Base-by-base conservation (phyloP, 495 filamentous ascomycete species). In the Lineolata rhizophorae region DNA sequence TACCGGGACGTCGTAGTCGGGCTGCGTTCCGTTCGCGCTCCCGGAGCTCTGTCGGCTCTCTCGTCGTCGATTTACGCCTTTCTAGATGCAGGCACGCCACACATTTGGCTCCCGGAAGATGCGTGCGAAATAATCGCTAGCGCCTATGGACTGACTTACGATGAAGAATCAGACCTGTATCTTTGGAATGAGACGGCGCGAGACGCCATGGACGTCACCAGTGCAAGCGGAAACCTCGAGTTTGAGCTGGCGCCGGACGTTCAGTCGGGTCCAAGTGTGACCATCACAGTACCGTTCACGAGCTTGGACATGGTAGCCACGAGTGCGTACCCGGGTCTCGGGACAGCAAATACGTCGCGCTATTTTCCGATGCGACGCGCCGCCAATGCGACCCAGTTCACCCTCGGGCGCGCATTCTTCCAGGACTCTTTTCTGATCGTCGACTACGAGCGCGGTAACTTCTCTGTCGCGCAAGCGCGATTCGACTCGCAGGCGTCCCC, bases 71-170 rank as follows among this genome's bases (percentile, higher is more conserved):
- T n/a, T n/a, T n/a, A n/a, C n/a, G n/a, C n/a, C n/a, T 47, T 40
- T 28, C 44, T 55, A 29, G 44, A 50, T 25, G 36, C 47, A 3
- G 34, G 43, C 4, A 42, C 52, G 1, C 21, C 47, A 1, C 32
- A 47, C 16, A 47, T 55, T 12, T 55, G 51, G 51, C 35, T 55
- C 4, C 51, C 51, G 2, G n/a, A 33, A 5, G 40, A 41, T 8
- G 40, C 44, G 1, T 52, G 49, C 38, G 10, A 43, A 12, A 13
- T 30, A n/a, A 52, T 52, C 31, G 51, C 47, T 34, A 30, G 43
- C 5, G 42, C 41, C 14, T 55, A 52, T 27, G 47, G 45, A 3
- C 40, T 55, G 1, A 33, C 40, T n/a, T 52, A 42, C 36, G 43
- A 52, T 34, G 36, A 46, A 12, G 22, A 22, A 5, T 43, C 43